phyloP scores from a whole-genome alignment of 202 grass and related monocot genomes.

The Setaria italica region DNA sequence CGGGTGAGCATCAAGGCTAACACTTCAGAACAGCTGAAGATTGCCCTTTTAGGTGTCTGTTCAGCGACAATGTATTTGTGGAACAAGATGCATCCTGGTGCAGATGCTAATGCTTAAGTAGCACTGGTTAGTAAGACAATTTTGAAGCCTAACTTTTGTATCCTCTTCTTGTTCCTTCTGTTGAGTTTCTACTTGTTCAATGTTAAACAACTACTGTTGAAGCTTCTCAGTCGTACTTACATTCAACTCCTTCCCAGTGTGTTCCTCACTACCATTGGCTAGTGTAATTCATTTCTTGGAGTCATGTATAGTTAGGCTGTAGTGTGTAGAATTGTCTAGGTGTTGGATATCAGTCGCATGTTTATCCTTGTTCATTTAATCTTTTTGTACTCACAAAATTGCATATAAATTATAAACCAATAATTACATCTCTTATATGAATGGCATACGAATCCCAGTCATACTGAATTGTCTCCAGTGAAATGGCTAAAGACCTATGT shows the following conservation, averaged over 20 bases:
- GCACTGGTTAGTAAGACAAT: conserved; percentile 44
- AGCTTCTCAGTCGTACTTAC: not conserved
- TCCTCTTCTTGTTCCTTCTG: conserved; percentile 33
- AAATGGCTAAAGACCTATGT: conserved; percentile 4
- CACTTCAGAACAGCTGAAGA: conserved; percentile 71
- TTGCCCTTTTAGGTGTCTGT: conserved; percentile 70
- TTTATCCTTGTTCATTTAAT: conserved; percentile 10
- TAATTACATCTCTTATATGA: not conserved
- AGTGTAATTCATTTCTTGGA: conserved; percentile 21
- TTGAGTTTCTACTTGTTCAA: conserved; percentile 37
- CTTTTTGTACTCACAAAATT: conserved; percentile 7
- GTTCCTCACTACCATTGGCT: conserved; percentile 2
- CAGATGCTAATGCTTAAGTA: conserved; percentile 43
- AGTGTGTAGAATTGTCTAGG: not conserved
- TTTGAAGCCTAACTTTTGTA: conserved; percentile 32
- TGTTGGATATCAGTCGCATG: not conserved
- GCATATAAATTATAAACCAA: not conserved
- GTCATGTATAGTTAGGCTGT: conserved; percentile 17
- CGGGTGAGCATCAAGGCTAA: conserved; percentile 67
- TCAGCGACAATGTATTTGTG: conserved; percentile 63
- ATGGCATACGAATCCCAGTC: not conserved
- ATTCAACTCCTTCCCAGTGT: conserved; percentile 11
- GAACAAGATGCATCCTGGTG: conserved; percentile 50
- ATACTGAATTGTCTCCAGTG: not conserved
- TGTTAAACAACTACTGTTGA: conserved; percentile 16